These are phyloP conservation scores for Teratosphaeria nubilosa DNA, from an alignment of 2,329 filamentous ascomycete species.

Conservation along the genomic window DNA sequence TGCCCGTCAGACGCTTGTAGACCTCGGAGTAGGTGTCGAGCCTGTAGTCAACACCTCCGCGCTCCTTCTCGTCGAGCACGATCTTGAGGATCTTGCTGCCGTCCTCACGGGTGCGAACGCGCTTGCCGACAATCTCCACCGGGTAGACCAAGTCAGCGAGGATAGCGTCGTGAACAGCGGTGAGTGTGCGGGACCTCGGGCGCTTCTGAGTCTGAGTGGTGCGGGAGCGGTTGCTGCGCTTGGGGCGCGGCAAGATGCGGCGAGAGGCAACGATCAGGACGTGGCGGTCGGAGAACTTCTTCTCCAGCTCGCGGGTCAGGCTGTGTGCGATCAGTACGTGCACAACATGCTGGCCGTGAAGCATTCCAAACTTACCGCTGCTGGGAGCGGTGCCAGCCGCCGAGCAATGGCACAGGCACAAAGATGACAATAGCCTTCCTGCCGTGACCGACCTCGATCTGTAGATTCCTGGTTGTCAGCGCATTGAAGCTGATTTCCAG, in stretches of 20 bases:
- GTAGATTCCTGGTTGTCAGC: conserved; percentile 47
- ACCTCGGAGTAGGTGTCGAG: conserved; percentile 99
- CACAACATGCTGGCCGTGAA: neutral
- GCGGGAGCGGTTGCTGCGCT: conserved; percentile 94
- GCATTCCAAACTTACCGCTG: conserved; percentile 69
- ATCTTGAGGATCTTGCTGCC: conserved; percentile 98
- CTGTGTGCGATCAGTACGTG: conserved; percentile 37
- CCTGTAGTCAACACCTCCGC: conserved; percentile 96
- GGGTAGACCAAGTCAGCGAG: conserved; percentile 97
- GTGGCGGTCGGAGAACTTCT: conserved; percentile 99
- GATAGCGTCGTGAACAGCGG: conserved; percentile 97
- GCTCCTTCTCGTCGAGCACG: conserved; percentile 99
- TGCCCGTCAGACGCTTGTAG: conserved; percentile 95
- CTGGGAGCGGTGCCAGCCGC: conserved; percentile 98
- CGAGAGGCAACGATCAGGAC: conserved; percentile 97
- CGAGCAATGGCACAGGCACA: conserved; percentile 98
- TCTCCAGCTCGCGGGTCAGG: conserved; percentile 99
- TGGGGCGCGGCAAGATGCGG: conserved; percentile 96
- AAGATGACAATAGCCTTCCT: conserved; percentile 99
- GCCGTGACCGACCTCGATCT: conserved; percentile 99
- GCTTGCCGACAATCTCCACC: conserved; percentile 99
- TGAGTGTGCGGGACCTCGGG: conserved; percentile 92
- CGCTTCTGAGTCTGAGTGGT: conserved; percentile 98
- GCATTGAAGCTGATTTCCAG: conserved; percentile 37
- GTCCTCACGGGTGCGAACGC: conserved; percentile 96